A percentile compares a stretch with the other conserved stretches of the same genome.
Conservation (phyloP, 129 eudicot genomes). For the Flaveria ramosissima region DNA sequence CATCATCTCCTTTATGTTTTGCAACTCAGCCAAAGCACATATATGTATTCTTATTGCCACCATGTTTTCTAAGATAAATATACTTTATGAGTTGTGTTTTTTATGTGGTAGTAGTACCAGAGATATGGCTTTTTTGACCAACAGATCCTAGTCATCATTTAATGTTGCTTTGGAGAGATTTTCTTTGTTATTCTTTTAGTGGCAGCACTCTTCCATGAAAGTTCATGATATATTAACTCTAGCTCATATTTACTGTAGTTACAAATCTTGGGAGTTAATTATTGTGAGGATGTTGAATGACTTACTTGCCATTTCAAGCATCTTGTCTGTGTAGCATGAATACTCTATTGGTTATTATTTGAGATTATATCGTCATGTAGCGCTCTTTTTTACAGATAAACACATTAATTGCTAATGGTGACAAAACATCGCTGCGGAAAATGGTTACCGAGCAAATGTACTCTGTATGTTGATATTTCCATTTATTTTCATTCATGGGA, state of each 20-base stretch:
- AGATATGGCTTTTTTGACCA: neutral
- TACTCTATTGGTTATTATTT: slow-evolving; percentile 15
- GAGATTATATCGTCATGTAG: slow-evolving; percentile 4
- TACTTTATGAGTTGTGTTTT: neutral
- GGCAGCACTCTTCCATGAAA: neutral
- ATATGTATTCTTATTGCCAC: neutral
- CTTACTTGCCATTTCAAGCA: neutral
- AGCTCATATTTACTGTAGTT: neutral
- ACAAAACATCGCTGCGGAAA: slow-evolving; percentile 75
- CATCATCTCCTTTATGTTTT: neutral
- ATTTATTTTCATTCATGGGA: slow-evolving; percentile 20
- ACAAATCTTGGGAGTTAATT: neutral
- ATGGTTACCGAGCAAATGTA: slow-evolving; percentile 84
- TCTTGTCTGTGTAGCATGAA: neutral
- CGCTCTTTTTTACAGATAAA: slow-evolving; percentile 58
- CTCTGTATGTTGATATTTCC: slow-evolving; percentile 64
- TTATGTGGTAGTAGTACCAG: neutral
- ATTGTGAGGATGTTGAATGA: neutral
- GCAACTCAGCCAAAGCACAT: no score
- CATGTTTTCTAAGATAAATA: neutral
- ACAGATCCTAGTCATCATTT: neutral
- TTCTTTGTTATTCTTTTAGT: neutral
- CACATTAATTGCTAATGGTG: slow-evolving; percentile 70
- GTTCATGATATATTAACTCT: neutral
- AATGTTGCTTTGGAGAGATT: neutral